phyloP scores from a whole-genome alignment of 352 stramenopile species.

The Phytophthora boehmeriae region DNA sequence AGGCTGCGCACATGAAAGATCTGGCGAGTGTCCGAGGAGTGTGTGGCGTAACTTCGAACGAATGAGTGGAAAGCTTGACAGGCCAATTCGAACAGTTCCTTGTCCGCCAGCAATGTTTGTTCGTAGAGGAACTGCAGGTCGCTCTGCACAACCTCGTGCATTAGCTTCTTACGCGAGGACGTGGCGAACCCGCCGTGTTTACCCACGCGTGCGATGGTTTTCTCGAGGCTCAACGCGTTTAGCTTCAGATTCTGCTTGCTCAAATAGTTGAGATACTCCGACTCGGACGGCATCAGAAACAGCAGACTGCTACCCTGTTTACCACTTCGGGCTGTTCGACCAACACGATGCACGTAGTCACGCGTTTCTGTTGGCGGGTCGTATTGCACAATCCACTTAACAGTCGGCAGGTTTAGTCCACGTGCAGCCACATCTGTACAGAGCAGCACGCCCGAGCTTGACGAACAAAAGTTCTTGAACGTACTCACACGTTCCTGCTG shows the following conservation, averaged over 20 bases:
- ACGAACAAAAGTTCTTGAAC: constrained; percentile 94
- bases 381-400: constrained; percentile 98
- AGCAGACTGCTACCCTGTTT: constrained; percentile 96
- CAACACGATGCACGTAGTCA: constrained; percentile 99
- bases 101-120: constrained; percentile 82
- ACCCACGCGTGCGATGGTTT: constrained; percentile 72
- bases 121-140: constrained; percentile 87
- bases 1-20: constrained; percentile 94
- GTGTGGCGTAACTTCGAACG: constrained; percentile 93
- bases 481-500: constrained; percentile 97
- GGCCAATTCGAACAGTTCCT: constrained; percentile 82
- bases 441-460: constrained; percentile 93
- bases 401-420: constrained; percentile 97
- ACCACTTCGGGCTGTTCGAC: constrained; percentile 97
- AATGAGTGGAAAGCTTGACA: constrained; percentile 93
- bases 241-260: constrained; percentile 80
- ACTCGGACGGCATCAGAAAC: constrained; percentile 97
- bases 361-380: constrained; percentile 98
- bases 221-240: constrained; percentile 87
- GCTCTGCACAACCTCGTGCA: constrained; percentile 81
- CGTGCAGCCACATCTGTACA: constrained; percentile 98
- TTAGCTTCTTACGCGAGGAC: constrained; percentile 76
- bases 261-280: constrained; percentile 94
- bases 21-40: constrained; percentile 87
- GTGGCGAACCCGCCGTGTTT: constrained; percentile 64